Evolutionary conservation across 768 basidiomycete genomes (phyloP).

Genomic region (Macrolepiota albuminosa): DNA sequence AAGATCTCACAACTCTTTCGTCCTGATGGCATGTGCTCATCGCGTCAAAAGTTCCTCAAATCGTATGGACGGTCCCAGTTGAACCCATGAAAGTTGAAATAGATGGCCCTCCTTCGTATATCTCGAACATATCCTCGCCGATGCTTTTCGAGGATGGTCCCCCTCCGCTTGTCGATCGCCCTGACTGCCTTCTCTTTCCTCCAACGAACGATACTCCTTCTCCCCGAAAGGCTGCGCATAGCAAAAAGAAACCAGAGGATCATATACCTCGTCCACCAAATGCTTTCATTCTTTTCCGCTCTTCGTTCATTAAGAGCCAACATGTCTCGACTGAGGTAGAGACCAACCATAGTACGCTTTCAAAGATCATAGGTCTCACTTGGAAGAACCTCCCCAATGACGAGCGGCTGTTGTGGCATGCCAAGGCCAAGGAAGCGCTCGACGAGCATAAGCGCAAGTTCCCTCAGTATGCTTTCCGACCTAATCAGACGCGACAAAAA

Average conservation of each 20-base stretch:
- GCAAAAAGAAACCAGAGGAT: constrained; percentile 66
- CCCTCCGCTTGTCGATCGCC: constrained; percentile 30
- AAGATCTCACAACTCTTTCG: constrained; percentile 13
- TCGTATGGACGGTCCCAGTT: constrained; percentile 42
- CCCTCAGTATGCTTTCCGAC: constrained; percentile 73
- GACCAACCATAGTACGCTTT: constrained; percentile 78
- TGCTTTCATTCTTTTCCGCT: constrained; percentile 84
- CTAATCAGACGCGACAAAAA: constrained; percentile 46
- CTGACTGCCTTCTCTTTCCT: constrained; percentile 56
- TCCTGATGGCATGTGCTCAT: constrained; percentile 8
- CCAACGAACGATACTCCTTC: constrained; percentile 32
- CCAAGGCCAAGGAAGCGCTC: constrained; percentile 65
- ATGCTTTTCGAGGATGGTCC: constrained; percentile 49
- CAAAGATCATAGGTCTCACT: constrained; percentile 80
- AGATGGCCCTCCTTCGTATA: constrained; percentile 43
- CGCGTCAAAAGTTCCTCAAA: constrained; percentile 29
- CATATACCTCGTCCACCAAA: constrained; percentile 84
- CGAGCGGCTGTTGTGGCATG: constrained; percentile 76
- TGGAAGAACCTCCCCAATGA: constrained; percentile 75
- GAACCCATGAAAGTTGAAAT: constrained; percentile 27
- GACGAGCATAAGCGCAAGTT: constrained; percentile 73
- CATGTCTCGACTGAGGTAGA: constrained; percentile 75
- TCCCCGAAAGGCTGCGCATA: constrained; percentile 46
- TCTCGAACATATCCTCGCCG: constrained; percentile 49
- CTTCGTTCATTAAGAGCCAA: constrained; percentile 74